Evolutionary conservation across 2,329 filamentous ascomycete species (phyloP).

Genomic region (Talaromyces pinophilus): DNA sequence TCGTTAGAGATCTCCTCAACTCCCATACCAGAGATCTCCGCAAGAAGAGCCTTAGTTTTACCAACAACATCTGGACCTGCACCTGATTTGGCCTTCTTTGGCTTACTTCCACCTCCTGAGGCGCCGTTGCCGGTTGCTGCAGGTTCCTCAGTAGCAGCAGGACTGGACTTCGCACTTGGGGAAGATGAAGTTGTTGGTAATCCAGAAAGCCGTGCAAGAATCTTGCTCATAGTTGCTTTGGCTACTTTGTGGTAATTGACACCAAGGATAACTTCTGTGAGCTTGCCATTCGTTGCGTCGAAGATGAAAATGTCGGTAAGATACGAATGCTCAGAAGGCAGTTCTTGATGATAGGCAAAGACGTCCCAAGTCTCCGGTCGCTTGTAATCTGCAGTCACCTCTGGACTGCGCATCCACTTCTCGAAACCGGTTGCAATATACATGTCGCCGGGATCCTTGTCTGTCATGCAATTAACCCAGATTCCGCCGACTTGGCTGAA

Average conservation of each 20-base stretch:
- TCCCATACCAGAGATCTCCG: slow-evolving; percentile 39
- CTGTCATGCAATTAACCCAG: slow-evolving; percentile 34
- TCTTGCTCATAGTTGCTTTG: slow-evolving; percentile 23
- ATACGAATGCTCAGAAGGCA: slow-evolving; percentile 24
- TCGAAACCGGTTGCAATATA: slow-evolving; percentile 34
- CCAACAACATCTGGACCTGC: slow-evolving; percentile 18
- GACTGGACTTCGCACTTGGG: not conserved
- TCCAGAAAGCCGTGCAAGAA: slow-evolving; percentile 18
- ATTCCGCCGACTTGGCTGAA: slow-evolving; percentile 38
- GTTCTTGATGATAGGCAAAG: slow-evolving; percentile 27
- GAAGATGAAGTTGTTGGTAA: not conserved
- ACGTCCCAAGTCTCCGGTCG: slow-evolving; percentile 29
- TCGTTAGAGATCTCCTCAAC: slow-evolving; percentile 39
- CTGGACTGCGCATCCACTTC: slow-evolving; percentile 25
- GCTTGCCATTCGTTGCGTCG: slow-evolving; percentile 26
- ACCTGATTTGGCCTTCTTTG: slow-evolving; percentile 4
- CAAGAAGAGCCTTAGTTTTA: slow-evolving; percentile 19
- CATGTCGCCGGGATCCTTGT: slow-evolving; percentile 28
- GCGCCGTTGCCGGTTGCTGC: not conserved
- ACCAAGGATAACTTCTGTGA: slow-evolving; percentile 32
- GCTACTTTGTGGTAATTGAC: slow-evolving; percentile 28
- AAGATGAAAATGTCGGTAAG: slow-evolving; percentile 33
- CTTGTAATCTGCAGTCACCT: slow-evolving; percentile 10
- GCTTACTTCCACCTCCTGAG: not conserved
- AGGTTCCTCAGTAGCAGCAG: not conserved